Evolutionary conservation across 176 grass and related monocot genomes (phyloP).

Genomic region (Rhynchospora pubera): DNA sequence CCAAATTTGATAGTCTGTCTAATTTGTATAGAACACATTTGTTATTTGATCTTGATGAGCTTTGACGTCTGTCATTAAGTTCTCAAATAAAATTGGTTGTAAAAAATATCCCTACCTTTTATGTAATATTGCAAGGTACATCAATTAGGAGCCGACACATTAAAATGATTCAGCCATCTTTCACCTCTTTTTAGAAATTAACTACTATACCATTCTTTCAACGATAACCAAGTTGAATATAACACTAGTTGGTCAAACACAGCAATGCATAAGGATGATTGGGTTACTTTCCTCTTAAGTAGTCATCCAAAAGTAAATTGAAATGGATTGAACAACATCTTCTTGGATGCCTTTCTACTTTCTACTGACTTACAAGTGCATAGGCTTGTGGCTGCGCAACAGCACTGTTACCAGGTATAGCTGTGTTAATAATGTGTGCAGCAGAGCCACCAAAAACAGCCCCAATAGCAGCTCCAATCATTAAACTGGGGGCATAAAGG

Average conservation of each 20-base stretch:
- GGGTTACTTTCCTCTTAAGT: background rate
- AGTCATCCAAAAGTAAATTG: background rate
- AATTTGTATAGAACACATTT: background rate
- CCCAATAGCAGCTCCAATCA: constrained; percentile 96
- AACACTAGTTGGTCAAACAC: background rate
- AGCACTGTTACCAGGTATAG: constrained; percentile 84
- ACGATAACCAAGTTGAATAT: background rate
- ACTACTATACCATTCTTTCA: background rate
- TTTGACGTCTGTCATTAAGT: background rate
- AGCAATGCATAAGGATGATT: background rate
- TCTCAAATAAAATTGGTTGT: background rate
- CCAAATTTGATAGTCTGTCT: background rate
- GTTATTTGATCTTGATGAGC: background rate
- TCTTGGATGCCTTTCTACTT: background rate
- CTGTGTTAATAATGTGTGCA: constrained; percentile 83
- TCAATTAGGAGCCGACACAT: background rate
- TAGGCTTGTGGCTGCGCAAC: constrained; percentile 98
- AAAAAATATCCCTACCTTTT: background rate
- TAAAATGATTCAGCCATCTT: background rate
- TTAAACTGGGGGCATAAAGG: constrained; percentile 97
- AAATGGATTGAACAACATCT: background rate
- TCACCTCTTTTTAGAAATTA: background rate
- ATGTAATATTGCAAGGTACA: background rate
- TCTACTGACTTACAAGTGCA: constrained; percentile 60
- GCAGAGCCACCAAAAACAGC: constrained; percentile 96